Evolutionary conservation across 2,329 filamentous ascomycete species (phyloP).

Genomic region (Thielaviopsis musarum): DNA sequence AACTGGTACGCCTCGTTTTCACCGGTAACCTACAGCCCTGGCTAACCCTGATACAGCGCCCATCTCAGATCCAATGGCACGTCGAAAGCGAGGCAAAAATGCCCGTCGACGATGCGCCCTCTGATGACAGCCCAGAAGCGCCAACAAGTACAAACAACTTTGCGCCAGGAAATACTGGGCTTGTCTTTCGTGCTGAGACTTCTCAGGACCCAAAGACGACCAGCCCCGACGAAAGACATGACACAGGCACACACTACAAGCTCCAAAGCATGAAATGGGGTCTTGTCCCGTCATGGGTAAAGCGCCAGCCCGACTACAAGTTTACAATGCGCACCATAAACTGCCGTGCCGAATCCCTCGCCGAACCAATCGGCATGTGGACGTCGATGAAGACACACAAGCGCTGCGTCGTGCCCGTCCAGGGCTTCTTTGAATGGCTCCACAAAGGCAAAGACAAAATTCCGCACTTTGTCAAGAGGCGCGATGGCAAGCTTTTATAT

Average conservation of each 20-base stretch:
- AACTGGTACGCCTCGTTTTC: slow-evolving; percentile 17
- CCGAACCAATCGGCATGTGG: slow-evolving; percentile 71
- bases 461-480: slow-evolving; percentile 68
- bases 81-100: slow-evolving; percentile 54
- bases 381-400: slow-evolving; percentile 77
- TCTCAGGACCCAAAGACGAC: slow-evolving; percentile 21
- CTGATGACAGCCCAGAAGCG: slow-evolving; percentile 44
- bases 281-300: slow-evolving; percentile 84
- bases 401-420: slow-evolving; percentile 70
- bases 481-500: slow-evolving; percentile 70
- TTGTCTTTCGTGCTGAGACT: slow-evolving; percentile 68
- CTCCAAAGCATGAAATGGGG: slow-evolving; percentile 95
- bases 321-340: slow-evolving; percentile 82
- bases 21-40: slow-evolving; percentile 17
- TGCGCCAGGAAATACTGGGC: slow-evolving; percentile 68
- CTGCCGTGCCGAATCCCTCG: slow-evolving; percentile 76
- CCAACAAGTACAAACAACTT: slow-evolving; percentile 79
- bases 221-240: not conserved
- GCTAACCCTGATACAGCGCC: slow-evolving; percentile 35
- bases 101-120: slow-evolving; percentile 52
- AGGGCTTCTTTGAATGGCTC: slow-evolving; percentile 95
- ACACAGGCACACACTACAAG: slow-evolving; percentile 44
- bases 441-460: slow-evolving; percentile 69
- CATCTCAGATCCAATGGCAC: slow-evolving; percentile 56
- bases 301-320: slow-evolving; percentile 60